Evolutionary conservation across 2,329 filamentous ascomycete species (phyloP).

Genomic region (Plenodomus tracheiphilus): DNA sequence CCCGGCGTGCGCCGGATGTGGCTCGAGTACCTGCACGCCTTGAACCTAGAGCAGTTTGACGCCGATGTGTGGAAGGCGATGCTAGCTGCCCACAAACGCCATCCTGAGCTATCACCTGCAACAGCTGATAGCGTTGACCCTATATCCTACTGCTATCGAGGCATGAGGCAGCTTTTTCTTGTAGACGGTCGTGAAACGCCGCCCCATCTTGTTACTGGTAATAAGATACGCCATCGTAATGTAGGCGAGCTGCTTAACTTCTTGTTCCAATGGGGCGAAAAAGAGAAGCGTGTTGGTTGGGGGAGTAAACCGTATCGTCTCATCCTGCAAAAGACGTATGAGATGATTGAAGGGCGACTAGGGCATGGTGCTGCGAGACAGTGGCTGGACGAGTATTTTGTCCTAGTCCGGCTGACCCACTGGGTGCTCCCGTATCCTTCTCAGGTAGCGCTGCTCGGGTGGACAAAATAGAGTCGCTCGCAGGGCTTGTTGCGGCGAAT

Average conservation of each 20-base stretch:
- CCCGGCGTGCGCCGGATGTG: no score
- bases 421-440: constrained; percentile 4
- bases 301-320: constrained; percentile 1
- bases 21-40: no score
- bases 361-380: not conserved
- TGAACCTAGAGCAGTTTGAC: no score
- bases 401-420: constrained; percentile 3
- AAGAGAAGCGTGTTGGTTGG: constrained; percentile 1
- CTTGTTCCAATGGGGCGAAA: constrained; percentile 3
- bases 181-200: no score
- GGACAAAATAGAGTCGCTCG: constrained; percentile 1
- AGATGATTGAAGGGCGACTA: constrained; percentile 3
- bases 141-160: no score
- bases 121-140: no score
- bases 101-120: no score
- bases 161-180: no score
- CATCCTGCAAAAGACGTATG: constrained; percentile 3
- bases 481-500: not conserved
- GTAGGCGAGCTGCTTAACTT: not conserved
- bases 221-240: no score
- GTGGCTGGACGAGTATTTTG: constrained; percentile 3
- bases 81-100: no score
- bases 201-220: no score
- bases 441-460: constrained; percentile 1
- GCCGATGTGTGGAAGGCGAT: no score